A percentile compares a stretch with the other conserved stretches of the same genome.
These are phyloP conservation scores for Cercospora sp. DNA, from an alignment of 2,329 filamentous ascomycete species.

Conservation along the genomic window DNA sequence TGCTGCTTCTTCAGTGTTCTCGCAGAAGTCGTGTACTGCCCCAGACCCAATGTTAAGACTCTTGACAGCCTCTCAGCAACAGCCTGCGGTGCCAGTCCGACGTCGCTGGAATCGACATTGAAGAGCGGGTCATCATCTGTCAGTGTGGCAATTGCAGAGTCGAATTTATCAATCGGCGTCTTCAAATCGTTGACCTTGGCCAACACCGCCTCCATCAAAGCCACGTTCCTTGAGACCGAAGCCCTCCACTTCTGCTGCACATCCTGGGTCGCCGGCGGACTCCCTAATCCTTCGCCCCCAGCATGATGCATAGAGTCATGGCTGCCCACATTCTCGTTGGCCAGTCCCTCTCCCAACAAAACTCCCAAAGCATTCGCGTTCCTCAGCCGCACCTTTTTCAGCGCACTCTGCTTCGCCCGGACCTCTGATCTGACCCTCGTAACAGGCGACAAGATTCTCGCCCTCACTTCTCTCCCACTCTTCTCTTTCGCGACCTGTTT, in stretches of 20 bases:
- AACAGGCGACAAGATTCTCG: conserved; percentile 74
- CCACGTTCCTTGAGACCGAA: conserved; percentile 75
- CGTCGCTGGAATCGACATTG: conserved; percentile 38
- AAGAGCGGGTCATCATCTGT: conserved; percentile 54
- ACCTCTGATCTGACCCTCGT: conserved; percentile 74
- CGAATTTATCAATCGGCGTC: conserved; percentile 54
- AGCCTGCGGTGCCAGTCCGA: conserved; percentile 48
- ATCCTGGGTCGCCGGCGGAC: conserved; percentile 29
- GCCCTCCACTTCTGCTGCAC: conserved; percentile 63
- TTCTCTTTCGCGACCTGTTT: conserved; percentile 71
- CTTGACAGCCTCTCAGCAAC: conserved; percentile 67
- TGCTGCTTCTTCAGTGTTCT: conserved; percentile 60
- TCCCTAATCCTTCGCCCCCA: conserved; percentile 31
- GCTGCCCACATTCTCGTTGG: conserved; percentile 46
- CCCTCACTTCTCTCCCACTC: conserved; percentile 69
- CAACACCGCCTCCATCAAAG: conserved; percentile 82
- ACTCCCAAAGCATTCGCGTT: conserved; percentile 85
- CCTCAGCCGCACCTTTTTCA: conserved; percentile 73
- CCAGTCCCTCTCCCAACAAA: conserved; percentile 80
- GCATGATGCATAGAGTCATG: neutral
- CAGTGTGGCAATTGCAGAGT: conserved; percentile 57
- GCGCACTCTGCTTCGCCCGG: conserved; percentile 67
- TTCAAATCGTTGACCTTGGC: conserved; percentile 67
- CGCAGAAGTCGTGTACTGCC: conserved; percentile 63
- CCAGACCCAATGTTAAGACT: conserved; percentile 69